Evolutionary conservation across 768 basidiomycete genomes (phyloP), one percentile per base, ranked within the genome.

Genomic region (Sarcomyxa edulis): DNA sequence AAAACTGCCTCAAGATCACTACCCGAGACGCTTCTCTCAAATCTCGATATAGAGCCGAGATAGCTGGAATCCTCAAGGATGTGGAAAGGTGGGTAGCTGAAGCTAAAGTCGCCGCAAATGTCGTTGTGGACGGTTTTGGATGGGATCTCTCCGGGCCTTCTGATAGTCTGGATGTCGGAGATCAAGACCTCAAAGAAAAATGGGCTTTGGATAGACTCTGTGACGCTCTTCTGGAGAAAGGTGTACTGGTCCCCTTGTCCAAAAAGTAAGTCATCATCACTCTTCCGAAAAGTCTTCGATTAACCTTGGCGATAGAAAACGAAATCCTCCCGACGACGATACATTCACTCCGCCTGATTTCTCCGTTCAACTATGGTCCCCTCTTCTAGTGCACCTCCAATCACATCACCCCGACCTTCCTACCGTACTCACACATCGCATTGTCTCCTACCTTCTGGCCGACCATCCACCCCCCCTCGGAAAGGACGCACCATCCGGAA

Each of bases 1-100:
- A 92, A 52, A 53, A 51, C 11, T 65, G 85, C 16, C 57, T 76
- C 48, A 90, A 89, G 52, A 55, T 65, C 10, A 68, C 75, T 3
- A 65, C 71, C 4, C 72, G 80, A 22, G 91, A 93, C 52, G 70
- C 68, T 2, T 84, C 84, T 1, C 56, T 85, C 20, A 66, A 64
- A 18, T 54, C 67, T 2, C 66, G 65, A 26, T 65, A 73, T 45
- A 74, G 78, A 32, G 55, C 64, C 5, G 71, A 78, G 11, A 64
- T 84, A 10, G 56, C 68, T 5, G 50, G 61, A 4, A 51, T 74
- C 10, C 59, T 81, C 32, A 73, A 76, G 42, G 81, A 82, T 29
- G 54, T 88, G 14, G 89, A 92, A 51, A 65, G 81, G 11, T 92
- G 87, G 86, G 71, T 91, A 21, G 66, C 80, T 3, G 88, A 94